Evolutionary conservation across 768 basidiomycete genomes (phyloP).

Genomic region (Suillus bovinus): DNA sequence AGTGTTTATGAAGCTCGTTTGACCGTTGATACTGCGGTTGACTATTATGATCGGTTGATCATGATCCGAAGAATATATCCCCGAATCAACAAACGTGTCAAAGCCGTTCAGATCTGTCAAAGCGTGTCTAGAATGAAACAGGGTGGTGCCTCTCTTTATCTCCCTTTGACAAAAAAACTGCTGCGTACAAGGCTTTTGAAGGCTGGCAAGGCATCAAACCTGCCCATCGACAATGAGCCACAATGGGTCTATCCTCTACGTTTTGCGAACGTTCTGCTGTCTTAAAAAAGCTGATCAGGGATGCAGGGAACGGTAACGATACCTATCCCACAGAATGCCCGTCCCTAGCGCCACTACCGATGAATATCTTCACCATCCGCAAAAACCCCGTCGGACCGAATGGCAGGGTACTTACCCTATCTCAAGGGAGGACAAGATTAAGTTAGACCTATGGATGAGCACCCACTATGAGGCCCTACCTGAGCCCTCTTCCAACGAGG

Average conservation of each 20-base stretch:
- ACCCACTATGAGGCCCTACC: neutral
- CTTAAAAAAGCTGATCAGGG: neutral
- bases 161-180: neutral
- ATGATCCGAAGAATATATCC: neutral
- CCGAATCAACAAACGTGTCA: neutral
- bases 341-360: neutral
- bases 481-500: conserved; percentile 17
- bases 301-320: neutral
- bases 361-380: neutral
- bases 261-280: neutral
- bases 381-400: neutral
- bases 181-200: too few relatives aligned
- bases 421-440: conserved; percentile 3
- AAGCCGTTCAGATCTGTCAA: neutral
- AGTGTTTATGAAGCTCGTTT: neutral
- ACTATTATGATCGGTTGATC: neutral
- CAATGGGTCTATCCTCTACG: neutral
- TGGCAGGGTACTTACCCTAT: conserved; percentile 1
- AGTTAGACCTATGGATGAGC: conserved; percentile 1
- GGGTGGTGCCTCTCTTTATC: neutral
- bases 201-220: neutral
- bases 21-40: conserved; percentile 1
- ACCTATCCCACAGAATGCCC: neutral
- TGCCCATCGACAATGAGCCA: neutral
- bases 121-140: neutral